Base-by-base conservation (phyloP, 352 stramenopile species). In the Saprolegnia parasitica region DNA sequence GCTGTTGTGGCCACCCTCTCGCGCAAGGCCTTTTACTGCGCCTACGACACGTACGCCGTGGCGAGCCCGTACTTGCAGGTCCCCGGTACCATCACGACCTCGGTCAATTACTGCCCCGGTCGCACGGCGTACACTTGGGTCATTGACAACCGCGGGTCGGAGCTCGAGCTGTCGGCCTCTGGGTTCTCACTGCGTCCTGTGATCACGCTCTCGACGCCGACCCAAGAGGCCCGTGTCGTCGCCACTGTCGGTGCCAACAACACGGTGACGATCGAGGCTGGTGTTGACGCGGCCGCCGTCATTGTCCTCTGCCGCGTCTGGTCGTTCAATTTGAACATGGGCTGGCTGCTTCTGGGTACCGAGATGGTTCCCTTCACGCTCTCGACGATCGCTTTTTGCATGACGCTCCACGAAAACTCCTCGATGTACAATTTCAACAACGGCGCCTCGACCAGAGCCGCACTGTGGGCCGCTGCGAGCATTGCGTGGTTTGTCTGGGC, bases 271-370 rank as follows among this genome's bases (percentile, higher is more conserved):
- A 26, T 60, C 13, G 52, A 16, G 52, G 13, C 52, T 24, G 52
- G 52, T 11, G 52, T 60, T 3, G 52, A 60, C 11, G 52, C 52
- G 35, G 52, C 52, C 13, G 52, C 52, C 11, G 52, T 60, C 11
- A 3, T 60, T 3, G 3, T 60, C 11, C 52, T 60, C 16, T 60
- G 52, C 9, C 52, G 52, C 13, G 11, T n/a, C 13, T 60, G 52
- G 52, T 49, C 42, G 42, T 35, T 35, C 29, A 35, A 35, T 5
- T 35, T 35, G 29, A 35, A 35, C 29, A 35, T 35, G 29, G 29
- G 29, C 29, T 35, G 29, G 29, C 29, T 35, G 29, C 29, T 35
- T 35, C 2, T 35, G 2, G 29, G 29, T 35, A 35, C 29, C 29
- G 29, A 35, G 29, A 35, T 35, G 29, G 29, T 35, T 2, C 29